Conservation (phyloP, 1,284 basidiomycete genomes). For the Pseudozyma tsukubaensis region DNA sequence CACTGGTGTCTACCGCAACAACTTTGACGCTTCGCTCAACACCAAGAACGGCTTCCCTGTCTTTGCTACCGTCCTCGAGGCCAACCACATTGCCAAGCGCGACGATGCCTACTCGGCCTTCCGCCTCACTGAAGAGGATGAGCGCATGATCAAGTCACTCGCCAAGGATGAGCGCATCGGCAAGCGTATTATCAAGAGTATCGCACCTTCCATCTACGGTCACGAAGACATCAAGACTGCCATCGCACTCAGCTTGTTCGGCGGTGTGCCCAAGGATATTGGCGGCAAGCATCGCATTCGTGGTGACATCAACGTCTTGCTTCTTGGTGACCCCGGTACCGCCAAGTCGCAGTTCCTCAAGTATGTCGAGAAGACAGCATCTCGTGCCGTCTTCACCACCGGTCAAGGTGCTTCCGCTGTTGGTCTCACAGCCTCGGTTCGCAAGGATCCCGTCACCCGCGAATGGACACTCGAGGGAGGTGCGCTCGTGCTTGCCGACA, state of each 20-base stretch:
- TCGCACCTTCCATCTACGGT: constrained; percentile 97
- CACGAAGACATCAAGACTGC: constrained; percentile 99
- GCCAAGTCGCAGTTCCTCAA: constrained; percentile 99
- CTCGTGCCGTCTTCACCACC: constrained; percentile 97
- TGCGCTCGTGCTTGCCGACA: constrained; percentile 95
- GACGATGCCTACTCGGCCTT: constrained; percentile 93
- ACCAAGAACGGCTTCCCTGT: constrained; percentile 99
- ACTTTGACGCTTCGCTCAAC: constrained; percentile 97
- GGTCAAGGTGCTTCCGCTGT: constrained; percentile 98
- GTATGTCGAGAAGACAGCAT: constrained; percentile 97
- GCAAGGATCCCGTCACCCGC: constrained; percentile 94
- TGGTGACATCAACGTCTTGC: constrained; percentile 95
- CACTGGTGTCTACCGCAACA: constrained; percentile 97
- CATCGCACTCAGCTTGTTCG: constrained; percentile 91
- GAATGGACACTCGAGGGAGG: constrained; percentile 99
- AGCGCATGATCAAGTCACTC: constrained; percentile 86
- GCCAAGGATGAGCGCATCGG: constrained; percentile 91
- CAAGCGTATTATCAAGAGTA: constrained; percentile 97
- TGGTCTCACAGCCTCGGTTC: constrained; percentile 96
- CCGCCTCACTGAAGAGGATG: constrained; percentile 95
- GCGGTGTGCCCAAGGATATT: constrained; percentile 93
- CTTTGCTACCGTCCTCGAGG: constrained; percentile 97
- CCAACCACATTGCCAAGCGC: constrained; percentile 89
- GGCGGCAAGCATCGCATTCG: constrained; percentile 95
- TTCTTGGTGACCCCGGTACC: constrained; percentile 97